A percentile compares a stretch with the other conserved stretches of the same genome.
These are phyloP conservation scores for Meyerozyma carpophila DNA, from an alignment of 1,139 yeast genomes.

Conservation along the genomic window DNA sequence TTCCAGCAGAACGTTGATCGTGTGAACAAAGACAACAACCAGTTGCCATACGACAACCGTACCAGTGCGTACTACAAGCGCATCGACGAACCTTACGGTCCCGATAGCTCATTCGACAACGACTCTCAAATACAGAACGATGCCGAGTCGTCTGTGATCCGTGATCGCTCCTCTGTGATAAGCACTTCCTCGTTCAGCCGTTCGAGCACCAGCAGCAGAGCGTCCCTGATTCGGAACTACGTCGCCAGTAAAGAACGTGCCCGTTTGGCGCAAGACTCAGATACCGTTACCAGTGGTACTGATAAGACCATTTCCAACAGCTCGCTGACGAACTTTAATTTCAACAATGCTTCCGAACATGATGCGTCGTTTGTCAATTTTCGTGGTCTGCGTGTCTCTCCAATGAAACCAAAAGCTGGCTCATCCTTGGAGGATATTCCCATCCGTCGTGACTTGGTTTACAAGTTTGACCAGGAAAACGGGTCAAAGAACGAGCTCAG, in stretches of 20 bases:
- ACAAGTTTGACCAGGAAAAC: conserved; percentile 11
- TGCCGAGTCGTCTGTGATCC: not conserved
- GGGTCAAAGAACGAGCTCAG: conserved; percentile 3
- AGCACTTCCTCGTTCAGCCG: not conserved
- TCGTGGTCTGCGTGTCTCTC: conserved; percentile 16
- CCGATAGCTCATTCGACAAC: not conserved
- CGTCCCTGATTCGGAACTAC: not conserved
- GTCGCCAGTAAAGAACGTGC: not conserved
- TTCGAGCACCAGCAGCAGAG: not conserved
- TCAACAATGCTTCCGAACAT: conserved; percentile 1
- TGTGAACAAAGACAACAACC: conserved; percentile 9
- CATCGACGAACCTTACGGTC: conserved; percentile 14
- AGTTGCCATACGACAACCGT: conserved; percentile 6
- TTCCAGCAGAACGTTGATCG: conserved; percentile 36
- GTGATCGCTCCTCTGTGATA: not conserved
- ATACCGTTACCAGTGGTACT: not conserved
- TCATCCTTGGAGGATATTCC: conserved; percentile 22
- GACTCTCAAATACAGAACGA: not conserved
- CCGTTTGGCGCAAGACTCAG: not conserved
- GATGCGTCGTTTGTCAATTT: conserved; percentile 6
- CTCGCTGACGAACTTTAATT: conserved; percentile 6
- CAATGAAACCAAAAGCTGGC: conserved; percentile 15
- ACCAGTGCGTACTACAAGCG: conserved; percentile 32
- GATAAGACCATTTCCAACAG: not conserved
- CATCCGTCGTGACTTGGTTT: conserved; percentile 25